Evolutionary conservation across 1,139 yeast genomes (phyloP), one percentile per base, ranked within the genome.

Genomic region (Saccharomyces pastorianus): DNA sequence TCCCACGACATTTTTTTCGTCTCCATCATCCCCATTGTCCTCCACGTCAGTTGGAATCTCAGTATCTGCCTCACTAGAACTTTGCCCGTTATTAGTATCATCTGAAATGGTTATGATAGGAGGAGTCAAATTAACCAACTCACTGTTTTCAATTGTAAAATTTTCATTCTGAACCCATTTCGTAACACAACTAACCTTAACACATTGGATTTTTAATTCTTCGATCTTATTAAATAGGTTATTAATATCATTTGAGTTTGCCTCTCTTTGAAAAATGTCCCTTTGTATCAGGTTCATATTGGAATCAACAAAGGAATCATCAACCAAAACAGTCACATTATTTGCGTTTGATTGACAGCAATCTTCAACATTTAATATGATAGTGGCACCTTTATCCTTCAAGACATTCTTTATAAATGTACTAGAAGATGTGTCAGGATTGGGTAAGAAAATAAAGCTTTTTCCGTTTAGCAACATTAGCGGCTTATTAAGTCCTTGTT

Each of bases 341-440:
- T 38, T 17, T 17, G 20, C 20, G 2, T 17, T 2, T 17, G 2
- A 38, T 38, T 9, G 44, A 38, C 4, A 13, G 6, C 13, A 17
- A 17, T 17, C 6, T 38, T 3, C 25, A 38, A 38, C 5, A 17
- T 9, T 17, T 0, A 49, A 27, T 20, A 65, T 58, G 2, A 76
- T 55, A 4, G 52, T 52, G 0, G 78, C 80, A 3, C 77, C 79
- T 54, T 73, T 63, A 13, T 58, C 49, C 29, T 56, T 51, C 1
- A 65, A 54, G 42, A 64, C 20, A 8, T 58, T 46, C 4, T 57
- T 49, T 17, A 63, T 25, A 46, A 61, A 57, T 9, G 48, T 38
- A 3, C 55, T 49, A 4, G 60, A 52, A 4, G 61, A 49, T 1
- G 64, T 51, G 25, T 49, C 50, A 38, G 54, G 41, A 53, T 61